A percentile compares a stretch with the other conserved stretches of the same genome.
These are phyloP conservation scores for Coemansia sp. DNA, from an alignment of 192 early-diverging fungal species.

Conservation along the genomic window DNA sequence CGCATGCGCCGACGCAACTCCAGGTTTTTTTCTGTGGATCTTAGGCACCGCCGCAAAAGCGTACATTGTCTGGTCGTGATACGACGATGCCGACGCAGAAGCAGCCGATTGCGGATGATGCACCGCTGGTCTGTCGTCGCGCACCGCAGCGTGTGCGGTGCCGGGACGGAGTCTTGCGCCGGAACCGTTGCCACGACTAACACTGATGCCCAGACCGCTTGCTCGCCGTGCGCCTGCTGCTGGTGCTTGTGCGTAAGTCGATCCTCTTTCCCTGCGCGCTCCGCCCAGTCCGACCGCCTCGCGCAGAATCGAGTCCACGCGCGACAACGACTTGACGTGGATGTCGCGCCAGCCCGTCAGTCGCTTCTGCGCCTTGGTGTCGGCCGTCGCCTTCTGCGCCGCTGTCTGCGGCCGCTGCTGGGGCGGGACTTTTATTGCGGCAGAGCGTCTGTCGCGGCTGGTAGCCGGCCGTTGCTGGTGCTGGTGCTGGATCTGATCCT, in stretches of 20 bases:
- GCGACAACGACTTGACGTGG: conserved; percentile 48
- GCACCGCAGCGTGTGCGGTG: conserved; percentile 16
- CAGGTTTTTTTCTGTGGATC: conserved; percentile 1
- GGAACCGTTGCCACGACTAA: neutral
- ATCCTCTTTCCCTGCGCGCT: neutral
- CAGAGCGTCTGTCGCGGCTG: conserved; percentile 1
- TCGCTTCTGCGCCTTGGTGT: conserved; percentile 3
- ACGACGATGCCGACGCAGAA: neutral
- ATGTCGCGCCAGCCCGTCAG: conserved; percentile 50
- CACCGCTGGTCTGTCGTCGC: neutral
- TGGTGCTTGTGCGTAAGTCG: neutral
- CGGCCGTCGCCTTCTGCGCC: conserved; percentile 4
- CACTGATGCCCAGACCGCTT: conserved; percentile 40
- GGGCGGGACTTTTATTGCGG: neutral
- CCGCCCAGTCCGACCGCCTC: conserved; percentile 42
- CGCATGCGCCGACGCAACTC: neutral
- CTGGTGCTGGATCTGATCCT: neutral
- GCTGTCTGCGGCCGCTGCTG: conserved; percentile 26
- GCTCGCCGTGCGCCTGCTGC: neutral
- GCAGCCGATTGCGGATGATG: neutral
- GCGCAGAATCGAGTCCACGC: conserved; percentile 52
- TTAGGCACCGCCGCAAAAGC: conserved; percentile 8
- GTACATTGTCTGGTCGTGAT: conserved; percentile 1
- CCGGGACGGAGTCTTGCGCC: conserved; percentile 15
- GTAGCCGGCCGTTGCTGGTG: conserved; percentile 3